Conservation (phyloP, 176 grass and related monocot species). For the Zoysia japonica region DNA sequence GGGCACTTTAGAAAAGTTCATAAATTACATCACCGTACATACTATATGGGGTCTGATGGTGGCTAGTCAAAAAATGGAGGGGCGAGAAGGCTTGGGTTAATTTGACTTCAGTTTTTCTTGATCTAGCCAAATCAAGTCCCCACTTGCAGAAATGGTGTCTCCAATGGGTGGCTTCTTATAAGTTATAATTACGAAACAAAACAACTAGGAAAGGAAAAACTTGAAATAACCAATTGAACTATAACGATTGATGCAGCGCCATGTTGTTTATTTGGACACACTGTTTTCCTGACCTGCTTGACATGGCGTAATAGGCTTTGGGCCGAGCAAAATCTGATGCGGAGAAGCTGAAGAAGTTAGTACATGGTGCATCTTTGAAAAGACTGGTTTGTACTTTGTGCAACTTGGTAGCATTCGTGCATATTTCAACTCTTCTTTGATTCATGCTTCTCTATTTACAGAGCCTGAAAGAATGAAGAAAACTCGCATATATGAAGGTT, state of each 20-base stretch:
- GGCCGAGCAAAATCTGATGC: conserved; percentile 92
- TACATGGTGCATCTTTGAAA: conserved; percentile 61
- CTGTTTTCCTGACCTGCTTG: conserved; percentile 6
- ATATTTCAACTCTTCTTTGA: not conserved
- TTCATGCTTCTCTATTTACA: not conserved
- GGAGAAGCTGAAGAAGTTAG: conserved; percentile 84
- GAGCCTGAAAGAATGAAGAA: conserved; percentile 59
- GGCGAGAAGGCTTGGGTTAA: not conserved
- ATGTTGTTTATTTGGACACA: not conserved
- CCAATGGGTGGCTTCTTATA: not conserved
- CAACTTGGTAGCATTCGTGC: not conserved
- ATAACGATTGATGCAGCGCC: not conserved
- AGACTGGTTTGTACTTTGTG: conserved; percentile 64
- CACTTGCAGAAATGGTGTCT: not conserved
- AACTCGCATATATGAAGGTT: conserved; percentile 35
- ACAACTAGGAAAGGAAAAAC: not conserved
- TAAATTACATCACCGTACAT: not conserved
- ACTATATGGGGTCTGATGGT: not conserved
- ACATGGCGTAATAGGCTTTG: conserved; percentile 54
- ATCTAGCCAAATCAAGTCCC: not conserved
- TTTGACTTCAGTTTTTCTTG: not conserved
- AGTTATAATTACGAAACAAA: not conserved
- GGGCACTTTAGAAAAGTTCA: not conserved
- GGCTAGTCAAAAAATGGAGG: not conserved
- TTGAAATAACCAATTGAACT: not conserved